Evolutionary conservation across 257 asterid species (phyloP).

Genomic region (Vinca minor): DNA sequence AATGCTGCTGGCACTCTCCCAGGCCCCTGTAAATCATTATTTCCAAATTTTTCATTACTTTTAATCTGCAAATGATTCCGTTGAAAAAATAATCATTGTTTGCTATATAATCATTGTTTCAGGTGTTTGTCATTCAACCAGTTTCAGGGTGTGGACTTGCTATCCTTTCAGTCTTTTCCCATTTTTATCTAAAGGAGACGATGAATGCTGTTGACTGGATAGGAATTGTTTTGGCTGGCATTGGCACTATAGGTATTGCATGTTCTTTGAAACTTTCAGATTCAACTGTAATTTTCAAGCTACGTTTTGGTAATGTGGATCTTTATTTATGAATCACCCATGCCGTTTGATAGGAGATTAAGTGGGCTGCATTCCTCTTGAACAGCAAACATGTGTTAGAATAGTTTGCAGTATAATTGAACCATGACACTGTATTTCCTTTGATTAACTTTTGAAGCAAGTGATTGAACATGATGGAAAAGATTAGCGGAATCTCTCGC

Average conservation of each 20-base stretch:
- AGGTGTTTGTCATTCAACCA: slow-evolving; percentile 97
- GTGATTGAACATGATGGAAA: background rate
- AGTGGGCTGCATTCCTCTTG: background rate
- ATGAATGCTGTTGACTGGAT: slow-evolving; percentile 95
- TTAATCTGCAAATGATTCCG: background rate
- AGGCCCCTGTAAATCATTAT: slow-evolving; percentile 67
- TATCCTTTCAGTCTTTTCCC: slow-evolving; percentile 90
- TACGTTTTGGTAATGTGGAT: background rate
- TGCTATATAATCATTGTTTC: slow-evolving; percentile 12
- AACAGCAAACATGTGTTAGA: background rate
- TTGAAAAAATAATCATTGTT: background rate
- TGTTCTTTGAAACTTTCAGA: slow-evolving; percentile 11
- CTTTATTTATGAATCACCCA: background rate
- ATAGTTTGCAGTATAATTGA: background rate
- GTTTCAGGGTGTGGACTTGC: slow-evolving; percentile 99
- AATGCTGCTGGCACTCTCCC: slow-evolving; percentile 90
- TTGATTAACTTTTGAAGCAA: background rate
- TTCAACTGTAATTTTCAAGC: background rate
- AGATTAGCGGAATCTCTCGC: background rate
- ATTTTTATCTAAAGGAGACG: slow-evolving; percentile 90
- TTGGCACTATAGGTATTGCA: slow-evolving; percentile 95
- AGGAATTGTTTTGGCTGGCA: slow-evolving; percentile 81
- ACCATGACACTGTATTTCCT: background rate
- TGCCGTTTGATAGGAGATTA: background rate
- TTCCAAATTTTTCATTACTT: slow-evolving; percentile 6